Evolutionary conservation across 495 filamentous ascomycete species (phyloP), one percentile per base, ranked within the genome.

Genomic region (Aspergillus heteromorphus): DNA sequence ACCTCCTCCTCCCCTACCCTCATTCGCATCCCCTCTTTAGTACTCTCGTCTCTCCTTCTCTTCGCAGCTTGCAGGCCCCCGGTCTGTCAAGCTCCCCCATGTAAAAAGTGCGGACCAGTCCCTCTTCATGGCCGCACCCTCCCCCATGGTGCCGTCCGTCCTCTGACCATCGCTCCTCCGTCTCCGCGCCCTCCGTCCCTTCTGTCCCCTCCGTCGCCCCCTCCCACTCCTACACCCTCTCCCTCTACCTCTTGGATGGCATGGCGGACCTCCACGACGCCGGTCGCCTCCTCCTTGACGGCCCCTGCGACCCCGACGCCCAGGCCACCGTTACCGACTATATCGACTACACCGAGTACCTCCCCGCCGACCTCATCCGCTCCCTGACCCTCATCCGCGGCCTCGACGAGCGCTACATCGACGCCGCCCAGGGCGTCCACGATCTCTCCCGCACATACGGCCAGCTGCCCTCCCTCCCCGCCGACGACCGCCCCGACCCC

Each of bases 331-430:
- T 97, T 14, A 92, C 87, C 56, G 93, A 98, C 73, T 98, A 91
- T 69, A 86, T 96, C 61, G 93, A 97, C 70, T 95, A 87, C 69
- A 97, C 93, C 57, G 93, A 98, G 74, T 95, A 93, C 74, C 88
- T 97, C 17, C 92, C 93, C 14, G 87, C 91, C 27, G 95, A 97
- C 71, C 83, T 97, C 55, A 81, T 86, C 54, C 90, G 93, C 58
- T 96, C 93, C 51, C 79, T 98, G 40, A 91, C 87, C 45, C 81
- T 97, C 47, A 91, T 98, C 58, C 80, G 84, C 58, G 83, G 91
- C 48, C 86, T 97, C 49, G 89, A 96, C 66, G 71, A 83, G 48
- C 80, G 78, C 36, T 91, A 92, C 64, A 60, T 79, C 18, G 76
- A 86, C 14, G 78, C 83, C 17, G 86, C 87, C 16, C 67, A 81